Conservation (phyloP, 2,329 filamentous ascomycete species). For the Diaporthe vaccinii region DNA sequence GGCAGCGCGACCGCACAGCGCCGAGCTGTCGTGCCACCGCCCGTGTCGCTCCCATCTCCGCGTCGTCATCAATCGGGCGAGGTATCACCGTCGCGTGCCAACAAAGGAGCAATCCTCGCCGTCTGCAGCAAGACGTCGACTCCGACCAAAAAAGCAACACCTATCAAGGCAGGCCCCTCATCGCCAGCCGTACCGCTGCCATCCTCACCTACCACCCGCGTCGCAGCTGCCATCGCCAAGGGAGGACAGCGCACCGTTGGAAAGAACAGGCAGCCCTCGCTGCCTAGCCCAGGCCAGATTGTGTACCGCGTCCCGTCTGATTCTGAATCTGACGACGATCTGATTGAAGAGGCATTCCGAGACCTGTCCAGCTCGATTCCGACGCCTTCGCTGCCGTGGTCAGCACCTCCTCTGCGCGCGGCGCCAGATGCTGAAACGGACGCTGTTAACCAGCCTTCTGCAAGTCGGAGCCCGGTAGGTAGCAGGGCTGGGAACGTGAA, state of each 20-base stretch:
- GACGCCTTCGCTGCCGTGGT: conserved; percentile 32
- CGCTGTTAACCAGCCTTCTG: background rate
- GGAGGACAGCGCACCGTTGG: background rate
- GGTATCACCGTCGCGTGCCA: background rate
- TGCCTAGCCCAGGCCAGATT: background rate
- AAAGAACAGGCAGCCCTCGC: background rate
- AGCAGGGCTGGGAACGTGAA: no score
- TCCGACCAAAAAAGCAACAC: background rate
- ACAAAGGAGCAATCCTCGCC: background rate
- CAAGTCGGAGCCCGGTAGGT: background rate
- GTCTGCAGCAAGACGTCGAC: conserved; percentile 6
- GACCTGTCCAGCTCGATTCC: background rate
- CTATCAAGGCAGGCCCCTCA: background rate
- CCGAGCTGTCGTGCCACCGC: background rate
- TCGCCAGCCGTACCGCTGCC: conserved; percentile 6
- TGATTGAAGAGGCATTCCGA: conserved; percentile 25
- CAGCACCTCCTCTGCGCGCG: conserved; percentile 33
- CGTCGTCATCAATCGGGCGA: background rate
- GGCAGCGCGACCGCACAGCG: conserved; percentile 14
- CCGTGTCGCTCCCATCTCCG: background rate
- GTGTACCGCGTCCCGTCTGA: conserved; percentile 18
- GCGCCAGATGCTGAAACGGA: background rate
- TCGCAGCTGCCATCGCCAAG: conserved; percentile 33
- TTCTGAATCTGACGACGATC: background rate
- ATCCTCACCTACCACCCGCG: conserved; percentile 34